These are phyloP conservation scores for Fusarium tricinctum DNA, from an alignment of 2,329 filamentous ascomycete genomes.

Conservation along the genomic window DNA sequence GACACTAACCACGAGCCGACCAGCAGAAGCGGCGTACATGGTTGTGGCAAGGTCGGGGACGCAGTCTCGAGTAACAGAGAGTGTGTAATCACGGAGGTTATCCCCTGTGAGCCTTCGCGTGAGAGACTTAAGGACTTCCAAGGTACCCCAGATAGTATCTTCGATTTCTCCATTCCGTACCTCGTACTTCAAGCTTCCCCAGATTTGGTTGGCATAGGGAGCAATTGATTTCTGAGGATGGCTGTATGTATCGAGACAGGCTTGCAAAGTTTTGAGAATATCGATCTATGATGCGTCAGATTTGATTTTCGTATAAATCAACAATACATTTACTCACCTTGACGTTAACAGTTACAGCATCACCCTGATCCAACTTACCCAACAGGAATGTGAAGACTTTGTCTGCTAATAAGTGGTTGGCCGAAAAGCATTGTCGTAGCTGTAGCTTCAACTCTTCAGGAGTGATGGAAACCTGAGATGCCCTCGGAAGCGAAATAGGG, in stretches of 20 bases:
- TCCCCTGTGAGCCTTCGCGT: constrained; percentile 61
- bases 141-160: constrained; percentile 69
- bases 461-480: constrained; percentile 66
- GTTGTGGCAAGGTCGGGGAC: constrained; percentile 67
- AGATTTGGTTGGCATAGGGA: constrained; percentile 66
- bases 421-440: constrained; percentile 67
- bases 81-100: constrained; percentile 61
- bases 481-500: constrained; percentile 68
- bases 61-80: constrained; percentile 66
- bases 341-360: constrained; percentile 70
- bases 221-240: constrained; percentile 62
- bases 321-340: constrained; percentile 58
- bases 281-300: constrained; percentile 59
- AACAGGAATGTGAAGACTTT: constrained; percentile 67
- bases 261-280: constrained; percentile 68
- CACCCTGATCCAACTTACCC: constrained; percentile 70
- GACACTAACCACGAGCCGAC: constrained; percentile 66
- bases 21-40: constrained; percentile 66
- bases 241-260: constrained; percentile 65
- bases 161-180: constrained; percentile 72
- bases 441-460: constrained; percentile 69
- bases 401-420: constrained; percentile 61
- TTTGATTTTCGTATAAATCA: not conserved
- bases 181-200: constrained; percentile 73
- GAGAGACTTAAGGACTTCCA: constrained; percentile 67